Conservation (phyloP, 768 basidiomycete genomes). For the Strobilomyces confusus region DNA sequence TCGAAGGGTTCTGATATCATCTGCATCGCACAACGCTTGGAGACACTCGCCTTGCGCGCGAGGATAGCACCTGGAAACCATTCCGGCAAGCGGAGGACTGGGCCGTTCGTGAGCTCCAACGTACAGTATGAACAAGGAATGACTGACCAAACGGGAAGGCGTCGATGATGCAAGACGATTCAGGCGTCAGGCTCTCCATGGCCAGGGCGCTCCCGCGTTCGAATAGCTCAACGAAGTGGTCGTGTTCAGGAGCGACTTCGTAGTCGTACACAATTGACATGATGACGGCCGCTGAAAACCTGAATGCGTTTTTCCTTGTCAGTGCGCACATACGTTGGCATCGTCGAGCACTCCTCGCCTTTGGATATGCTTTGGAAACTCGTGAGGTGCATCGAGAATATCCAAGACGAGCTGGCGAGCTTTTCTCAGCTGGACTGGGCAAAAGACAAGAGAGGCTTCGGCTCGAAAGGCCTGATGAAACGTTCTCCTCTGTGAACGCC, state of each 20-base stretch:
- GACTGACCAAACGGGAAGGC: slow-evolving; percentile 1
- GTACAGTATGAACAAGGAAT: background rate
- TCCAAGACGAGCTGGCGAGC: slow-evolving; percentile 17
- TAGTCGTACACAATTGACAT: slow-evolving; percentile 41
- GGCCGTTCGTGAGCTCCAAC: too few relatives aligned
- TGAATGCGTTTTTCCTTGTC: slow-evolving; percentile 2
- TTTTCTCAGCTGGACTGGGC: slow-evolving; percentile 19
- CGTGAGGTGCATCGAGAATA: slow-evolving; percentile 9
- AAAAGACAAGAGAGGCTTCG: slow-evolving; percentile 11
- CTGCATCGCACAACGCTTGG: slow-evolving; percentile 1
- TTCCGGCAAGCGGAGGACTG: slow-evolving; percentile 22
- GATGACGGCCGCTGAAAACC: slow-evolving; percentile 34
- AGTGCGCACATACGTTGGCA: background rate
- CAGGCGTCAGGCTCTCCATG: slow-evolving; percentile 3
- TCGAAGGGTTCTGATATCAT: slow-evolving; percentile 19
- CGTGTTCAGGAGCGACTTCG: background rate
- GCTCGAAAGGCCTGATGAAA: slow-evolving; percentile 24
- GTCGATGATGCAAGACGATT: background rate
- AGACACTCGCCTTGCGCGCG: slow-evolving; percentile 18
- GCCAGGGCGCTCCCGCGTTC: background rate
- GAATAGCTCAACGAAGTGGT: background rate
- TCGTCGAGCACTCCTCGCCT: background rate
- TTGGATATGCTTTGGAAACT: slow-evolving; percentile 5
- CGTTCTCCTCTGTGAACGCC: slow-evolving; percentile 21
- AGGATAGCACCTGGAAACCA: slow-evolving; percentile 28